Percentiles rank a stretch among this genome's conserved stretches.
phyloP scores from a whole-genome alignment of 2,329 filamentous ascomycete genomes.

The Talaromyces funiculosus region DNA sequence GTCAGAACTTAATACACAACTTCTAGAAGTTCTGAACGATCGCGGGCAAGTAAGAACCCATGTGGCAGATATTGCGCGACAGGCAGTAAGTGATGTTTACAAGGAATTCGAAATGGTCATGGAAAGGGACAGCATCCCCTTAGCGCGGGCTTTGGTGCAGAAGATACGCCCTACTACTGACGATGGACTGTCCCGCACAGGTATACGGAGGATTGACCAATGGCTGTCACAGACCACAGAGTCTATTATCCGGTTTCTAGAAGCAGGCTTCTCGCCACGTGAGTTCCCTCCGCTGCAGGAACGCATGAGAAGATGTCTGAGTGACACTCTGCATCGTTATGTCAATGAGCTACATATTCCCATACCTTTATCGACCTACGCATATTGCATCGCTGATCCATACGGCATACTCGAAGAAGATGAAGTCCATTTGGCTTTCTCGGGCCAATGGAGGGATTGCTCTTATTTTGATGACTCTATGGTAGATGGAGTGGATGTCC shows the following conservation, averaged over 20 bases:
- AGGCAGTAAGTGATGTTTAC: constrained; percentile 32
- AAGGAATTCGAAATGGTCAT: constrained; percentile 33
- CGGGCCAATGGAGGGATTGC: constrained; percentile 37
- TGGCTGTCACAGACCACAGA: constrained; percentile 33
- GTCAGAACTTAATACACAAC: constrained; percentile 48
- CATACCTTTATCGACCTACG: constrained; percentile 48
- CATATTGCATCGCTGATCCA: constrained; percentile 55
- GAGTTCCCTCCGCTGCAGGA: constrained; percentile 38
- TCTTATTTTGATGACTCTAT: constrained; percentile 37
- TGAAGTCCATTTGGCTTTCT: constrained; percentile 54
- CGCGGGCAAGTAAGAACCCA: constrained; percentile 41
- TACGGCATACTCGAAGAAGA: constrained; percentile 46
- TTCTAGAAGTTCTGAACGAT: constrained; percentile 52
- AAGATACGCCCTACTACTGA: constrained; percentile 24
- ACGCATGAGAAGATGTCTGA: constrained; percentile 36
- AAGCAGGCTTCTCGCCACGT: constrained; percentile 45
- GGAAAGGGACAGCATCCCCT: constrained; percentile 26
- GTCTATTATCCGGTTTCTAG: constrained; percentile 32
- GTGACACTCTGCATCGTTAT: constrained; percentile 35
- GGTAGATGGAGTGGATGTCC: constrained; percentile 46
- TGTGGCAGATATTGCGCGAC: constrained; percentile 40
- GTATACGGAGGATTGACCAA: constrained; percentile 27
- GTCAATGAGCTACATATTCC: constrained; percentile 45
- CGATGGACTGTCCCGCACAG: constrained; percentile 21
- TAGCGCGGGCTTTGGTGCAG: constrained; percentile 34